phyloP scores from a whole-genome alignment of 805 yeast genomes.

The Lachancea kluyveri region DNA sequence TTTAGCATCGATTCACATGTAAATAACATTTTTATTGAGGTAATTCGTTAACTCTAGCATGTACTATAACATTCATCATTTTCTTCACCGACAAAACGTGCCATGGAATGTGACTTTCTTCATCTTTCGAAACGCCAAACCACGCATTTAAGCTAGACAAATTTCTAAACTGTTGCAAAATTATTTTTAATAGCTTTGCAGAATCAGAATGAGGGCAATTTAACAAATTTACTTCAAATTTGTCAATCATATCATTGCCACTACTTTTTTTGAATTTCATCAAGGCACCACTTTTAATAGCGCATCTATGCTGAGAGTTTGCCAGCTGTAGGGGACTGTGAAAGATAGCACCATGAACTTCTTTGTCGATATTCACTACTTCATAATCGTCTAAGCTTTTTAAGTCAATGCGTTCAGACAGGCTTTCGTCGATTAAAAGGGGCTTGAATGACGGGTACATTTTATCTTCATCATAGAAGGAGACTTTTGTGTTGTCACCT shows the following conservation, averaged over 20 bases:
- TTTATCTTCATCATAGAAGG: constrained; percentile 28
- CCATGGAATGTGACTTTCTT: constrained; percentile 55
- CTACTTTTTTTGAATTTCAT: constrained; percentile 32
- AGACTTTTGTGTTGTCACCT: constrained; percentile 47
- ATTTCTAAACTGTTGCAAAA: constrained; percentile 57
- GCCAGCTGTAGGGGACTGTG: constrained; percentile 58
- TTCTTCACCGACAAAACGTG: constrained; percentile 65
- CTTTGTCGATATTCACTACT: constrained; percentile 45
- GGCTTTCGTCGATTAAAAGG: constrained; percentile 23
- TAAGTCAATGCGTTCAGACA: constrained; percentile 13
- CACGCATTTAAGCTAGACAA: constrained; percentile 37
- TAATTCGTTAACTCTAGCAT: constrained; percentile 39
- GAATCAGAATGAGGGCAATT: constrained; percentile 70
- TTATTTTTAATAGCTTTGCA: constrained; percentile 45
- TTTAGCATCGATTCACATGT: too few relatives aligned
- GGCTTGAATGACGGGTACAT: constrained; percentile 32
- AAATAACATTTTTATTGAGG: too few relatives aligned
- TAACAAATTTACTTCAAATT: constrained; percentile 59
- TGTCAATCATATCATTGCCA: constrained; percentile 26
- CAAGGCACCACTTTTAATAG: constrained; percentile 66
- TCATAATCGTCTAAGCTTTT: constrained; percentile 23
- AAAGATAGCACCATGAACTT: constrained; percentile 52
- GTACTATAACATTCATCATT: constrained; percentile 51
- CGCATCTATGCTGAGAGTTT: constrained; percentile 63
- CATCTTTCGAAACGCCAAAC: constrained; percentile 33